Evolutionary conservation across 75 land plant species (phyloP).

Genomic region (Cunninghamia lanceolata): DNA sequence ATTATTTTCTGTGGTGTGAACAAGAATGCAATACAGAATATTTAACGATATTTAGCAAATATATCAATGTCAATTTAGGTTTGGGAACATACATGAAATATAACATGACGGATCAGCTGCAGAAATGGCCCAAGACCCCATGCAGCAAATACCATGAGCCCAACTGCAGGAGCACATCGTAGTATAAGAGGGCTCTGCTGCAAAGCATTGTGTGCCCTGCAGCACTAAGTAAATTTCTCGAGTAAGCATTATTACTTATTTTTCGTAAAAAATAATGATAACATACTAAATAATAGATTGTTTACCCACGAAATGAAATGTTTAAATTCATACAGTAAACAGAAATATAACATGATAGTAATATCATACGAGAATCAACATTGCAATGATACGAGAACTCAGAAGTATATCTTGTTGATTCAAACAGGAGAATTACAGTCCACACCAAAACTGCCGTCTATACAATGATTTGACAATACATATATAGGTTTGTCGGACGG

Average conservation of each 20-base stretch:
- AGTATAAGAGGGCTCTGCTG: conserved; percentile 37
- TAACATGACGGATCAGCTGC: conserved; percentile 35
- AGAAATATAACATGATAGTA: too few relatives aligned
- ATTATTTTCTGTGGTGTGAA: neutral
- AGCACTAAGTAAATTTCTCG: conserved; percentile 1
- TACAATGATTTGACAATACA: too few relatives aligned
- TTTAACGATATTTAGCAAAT: conserved; percentile 1
- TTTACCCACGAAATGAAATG: too few relatives aligned
- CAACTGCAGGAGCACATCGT: conserved; percentile 61
- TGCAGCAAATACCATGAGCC: conserved; percentile 63
- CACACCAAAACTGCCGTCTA: too few relatives aligned
- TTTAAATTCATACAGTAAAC: too few relatives aligned
- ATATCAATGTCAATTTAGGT: neutral
- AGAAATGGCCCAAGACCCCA: conserved; percentile 78
- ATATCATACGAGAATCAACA: too few relatives aligned
- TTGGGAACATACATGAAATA: conserved; percentile 52
- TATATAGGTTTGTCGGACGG: too few relatives aligned
- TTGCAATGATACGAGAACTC: too few relatives aligned
- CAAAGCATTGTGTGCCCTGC: conserved; percentile 42
- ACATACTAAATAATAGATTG: neutral
- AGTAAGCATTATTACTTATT: neutral
- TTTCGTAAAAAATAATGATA: neutral
- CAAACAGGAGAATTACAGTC: too few relatives aligned
- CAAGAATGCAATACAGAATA: neutral
- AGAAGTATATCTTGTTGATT: too few relatives aligned